Conservation (phyloP, 2,329 filamentous ascomycete genomes). For the Aspergillus pseudotamarii region DNA sequence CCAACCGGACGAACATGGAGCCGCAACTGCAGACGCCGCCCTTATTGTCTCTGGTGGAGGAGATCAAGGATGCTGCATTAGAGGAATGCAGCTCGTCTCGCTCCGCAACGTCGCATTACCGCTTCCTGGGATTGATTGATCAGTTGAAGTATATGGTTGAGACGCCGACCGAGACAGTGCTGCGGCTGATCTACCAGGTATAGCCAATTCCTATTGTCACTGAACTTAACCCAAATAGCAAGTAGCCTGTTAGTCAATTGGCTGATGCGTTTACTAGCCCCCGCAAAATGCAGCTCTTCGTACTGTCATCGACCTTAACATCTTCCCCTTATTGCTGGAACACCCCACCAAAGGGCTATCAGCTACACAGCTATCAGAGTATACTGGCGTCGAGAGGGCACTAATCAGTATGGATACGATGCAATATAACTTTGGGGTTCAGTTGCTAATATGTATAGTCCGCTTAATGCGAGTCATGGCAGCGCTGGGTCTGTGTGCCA, state of each 20-base stretch:
- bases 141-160: slow-evolving; percentile 32
- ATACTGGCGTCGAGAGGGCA: slow-evolving; percentile 31
- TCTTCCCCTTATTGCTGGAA: slow-evolving; percentile 31
- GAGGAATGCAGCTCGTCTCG: slow-evolving; percentile 20
- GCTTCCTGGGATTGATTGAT: slow-evolving; percentile 32
- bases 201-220: background rate
- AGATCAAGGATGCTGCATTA: slow-evolving; percentile 16
- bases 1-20: slow-evolving; percentile 7
- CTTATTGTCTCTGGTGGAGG: slow-evolving; percentile 17
- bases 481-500: slow-evolving; percentile 31
- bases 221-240: background rate
- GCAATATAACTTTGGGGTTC: background rate
- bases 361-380: slow-evolving; percentile 29
- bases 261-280: slow-evolving; percentile 25
- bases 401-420: slow-evolving; percentile 31
- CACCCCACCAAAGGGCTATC: slow-evolving; percentile 25
- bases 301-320: slow-evolving; percentile 32
- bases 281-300: slow-evolving; percentile 37
- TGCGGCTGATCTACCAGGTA: slow-evolving; percentile 39
- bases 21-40: background rate
- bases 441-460: slow-evolving; percentile 16
- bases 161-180: slow-evolving; percentile 35
- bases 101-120: slow-evolving; percentile 28
- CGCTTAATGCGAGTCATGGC: slow-evolving; percentile 35
- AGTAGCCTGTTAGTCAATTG: background rate